phyloP scores from a whole-genome alignment of 768 basidiomycete genomes.

The Polyporus arcularius region DNA sequence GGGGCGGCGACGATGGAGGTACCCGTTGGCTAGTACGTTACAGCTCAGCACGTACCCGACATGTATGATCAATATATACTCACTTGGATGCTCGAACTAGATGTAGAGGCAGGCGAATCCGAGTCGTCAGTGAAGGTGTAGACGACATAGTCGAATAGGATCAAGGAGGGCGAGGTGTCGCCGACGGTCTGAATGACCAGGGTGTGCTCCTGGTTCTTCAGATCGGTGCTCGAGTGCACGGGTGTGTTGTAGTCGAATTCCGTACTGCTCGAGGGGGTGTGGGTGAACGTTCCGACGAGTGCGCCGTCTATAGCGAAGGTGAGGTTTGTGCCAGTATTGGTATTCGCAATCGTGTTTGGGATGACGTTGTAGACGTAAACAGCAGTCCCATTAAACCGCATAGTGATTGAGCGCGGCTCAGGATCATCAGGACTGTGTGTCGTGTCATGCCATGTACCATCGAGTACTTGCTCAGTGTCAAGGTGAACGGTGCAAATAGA shows the following conservation, averaged over 20 bases:
- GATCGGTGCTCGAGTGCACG: not conserved
- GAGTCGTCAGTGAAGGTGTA: slow-evolving; percentile 8
- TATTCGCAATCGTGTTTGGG: not conserved
- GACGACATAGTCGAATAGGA: slow-evolving; percentile 15
- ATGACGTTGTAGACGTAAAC: not conserved
- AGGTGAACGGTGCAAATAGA: slow-evolving; percentile 9
- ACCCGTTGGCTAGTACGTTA: too few relatives aligned
- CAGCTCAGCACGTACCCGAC: too few relatives aligned
- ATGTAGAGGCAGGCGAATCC: too few relatives aligned
- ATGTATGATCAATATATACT: too few relatives aligned
- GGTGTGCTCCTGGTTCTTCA: not conserved
- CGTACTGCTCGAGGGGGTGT: not conserved
- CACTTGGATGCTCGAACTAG: too few relatives aligned
- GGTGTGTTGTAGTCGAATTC: not conserved
- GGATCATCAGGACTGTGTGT: slow-evolving; percentile 10
- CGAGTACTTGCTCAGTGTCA: not conserved
- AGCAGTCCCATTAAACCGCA: slow-evolving; percentile 1
- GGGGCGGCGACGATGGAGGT: too few relatives aligned
- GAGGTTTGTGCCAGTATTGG: slow-evolving; percentile 18
- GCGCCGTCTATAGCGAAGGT: slow-evolving; percentile 16
- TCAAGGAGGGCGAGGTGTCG: not conserved
- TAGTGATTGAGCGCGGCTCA: not conserved
- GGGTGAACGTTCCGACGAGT: not conserved
- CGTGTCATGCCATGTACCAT: slow-evolving; percentile 20
- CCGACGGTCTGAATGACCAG: not conserved